Evolutionary conservation across 2,329 filamentous ascomycete genomes (phyloP), one percentile per base, ranked within the genome.

Genomic region (Colletotrichum trifolii): DNA sequence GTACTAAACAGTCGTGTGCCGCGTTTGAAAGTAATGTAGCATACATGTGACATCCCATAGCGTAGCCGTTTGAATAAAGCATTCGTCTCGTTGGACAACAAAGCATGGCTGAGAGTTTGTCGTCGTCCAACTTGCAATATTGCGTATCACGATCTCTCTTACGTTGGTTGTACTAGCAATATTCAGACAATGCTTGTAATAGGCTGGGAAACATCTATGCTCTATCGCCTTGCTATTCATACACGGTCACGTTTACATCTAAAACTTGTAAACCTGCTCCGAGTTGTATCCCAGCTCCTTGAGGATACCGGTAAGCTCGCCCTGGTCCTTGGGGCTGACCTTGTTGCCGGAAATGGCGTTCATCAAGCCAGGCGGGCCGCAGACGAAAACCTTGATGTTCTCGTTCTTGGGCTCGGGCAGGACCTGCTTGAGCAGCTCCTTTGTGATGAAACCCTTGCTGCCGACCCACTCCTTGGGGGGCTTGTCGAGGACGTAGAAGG

Each of bases 251-350:
- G 25, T 25, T 6, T 11, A 11, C 8, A 4, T 52, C 68, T 83
- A 97, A 75, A 97, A 97, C 87, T 98, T 98, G 85, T 93, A 97
- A 40, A 98, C 94, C 83, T 98, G 96, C 65, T 98, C 83, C 54
- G 77, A 69, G 35, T 69, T 74, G 73, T 85, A 86, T 52, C 94
- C 94, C 42, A 97, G 83, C 73, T 97, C 93, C 82, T 93, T 91
- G 69, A 99, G 83, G 69, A 90, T 83, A 68, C 92, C 96, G 8
- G 83, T 83, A 70, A 99, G 85, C 82, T 98, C 95, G 71, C 96
- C 96, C 83, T 99, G 96, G 77, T 99, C 94, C 73, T 87, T 85
- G n/a, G 94, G 94, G 80, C 91, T 96, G 78, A 91, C 90, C 92
- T 99, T 98, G 74, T 81, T 81, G 39, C 96, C 96, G 42, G 91